phyloP scores from a whole-genome alignment of 2,329 filamentous ascomycete species.

The Nakataea oryzae region DNA sequence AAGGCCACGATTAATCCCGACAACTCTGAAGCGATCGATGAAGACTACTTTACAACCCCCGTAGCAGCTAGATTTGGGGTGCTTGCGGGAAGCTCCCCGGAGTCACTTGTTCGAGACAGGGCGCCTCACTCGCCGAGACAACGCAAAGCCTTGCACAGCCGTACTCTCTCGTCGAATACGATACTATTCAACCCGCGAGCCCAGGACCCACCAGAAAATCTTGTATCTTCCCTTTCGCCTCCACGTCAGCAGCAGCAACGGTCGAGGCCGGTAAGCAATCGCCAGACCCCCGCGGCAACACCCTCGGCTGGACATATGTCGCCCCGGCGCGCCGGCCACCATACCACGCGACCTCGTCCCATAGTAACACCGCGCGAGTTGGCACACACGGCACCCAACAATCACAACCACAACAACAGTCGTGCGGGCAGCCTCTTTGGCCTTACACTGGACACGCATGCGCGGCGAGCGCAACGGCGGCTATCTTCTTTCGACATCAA shows the following conservation, averaged over 20 bases:
- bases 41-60: conserved; percentile 47
- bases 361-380: conserved; percentile 40
- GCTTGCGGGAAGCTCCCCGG: conserved; percentile 1
- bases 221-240: neutral
- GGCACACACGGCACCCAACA: conserved; percentile 45
- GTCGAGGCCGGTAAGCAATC: conserved; percentile 25
- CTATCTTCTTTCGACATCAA: conserved; percentile 61
- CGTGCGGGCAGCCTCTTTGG: conserved; percentile 11
- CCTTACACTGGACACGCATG: conserved; percentile 28
- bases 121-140: conserved; percentile 15
- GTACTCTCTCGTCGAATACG: conserved; percentile 72
- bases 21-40: conserved; percentile 18
- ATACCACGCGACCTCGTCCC: conserved; percentile 43
- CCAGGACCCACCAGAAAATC: neutral
- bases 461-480: conserved; percentile 27
- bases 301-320: conserved; percentile 31
- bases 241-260: conserved; percentile 19
- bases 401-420: neutral
- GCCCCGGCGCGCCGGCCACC: conserved; percentile 32
- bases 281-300: conserved; percentile 25
- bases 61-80: conserved; percentile 18
- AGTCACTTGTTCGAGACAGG: conserved; percentile 3
- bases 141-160: conserved; percentile 45
- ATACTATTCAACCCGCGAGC: conserved; percentile 66
- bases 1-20: conserved; percentile 30